Evolutionary conservation across 2,329 filamentous ascomycete genomes (phyloP).

Genomic region (Xylariaceae sp.): DNA sequence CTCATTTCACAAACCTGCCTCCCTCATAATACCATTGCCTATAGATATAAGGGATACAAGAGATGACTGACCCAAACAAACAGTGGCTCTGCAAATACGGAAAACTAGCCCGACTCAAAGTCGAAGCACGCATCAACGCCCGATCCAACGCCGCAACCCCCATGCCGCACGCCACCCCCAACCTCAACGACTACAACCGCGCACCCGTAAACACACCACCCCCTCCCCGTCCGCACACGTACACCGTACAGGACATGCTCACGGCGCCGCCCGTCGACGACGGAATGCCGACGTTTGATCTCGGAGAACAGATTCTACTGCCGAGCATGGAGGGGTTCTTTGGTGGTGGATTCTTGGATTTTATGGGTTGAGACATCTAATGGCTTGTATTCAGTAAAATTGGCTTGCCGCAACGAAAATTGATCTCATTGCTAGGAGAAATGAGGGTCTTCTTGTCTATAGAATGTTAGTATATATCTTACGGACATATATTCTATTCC

Average conservation of each 20-base stretch:
- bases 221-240: background rate
- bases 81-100: constrained; percentile 31
- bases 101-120: constrained; percentile 27
- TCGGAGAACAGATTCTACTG: constrained; percentile 26
- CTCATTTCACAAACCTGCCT: background rate
- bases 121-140: constrained; percentile 26
- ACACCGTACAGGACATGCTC: constrained; percentile 11
- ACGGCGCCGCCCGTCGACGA: constrained; percentile 15
- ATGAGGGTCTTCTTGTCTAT: too few relatives aligned
- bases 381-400: too few relatives aligned
- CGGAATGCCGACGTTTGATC: constrained; percentile 18
- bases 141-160: background rate
- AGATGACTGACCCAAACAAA: background rate
- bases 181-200: background rate
- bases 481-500: too few relatives aligned
- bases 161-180: background rate
- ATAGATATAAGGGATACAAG: background rate
- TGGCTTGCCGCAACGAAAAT: too few relatives aligned
- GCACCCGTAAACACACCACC: background rate
- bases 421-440: too few relatives aligned
- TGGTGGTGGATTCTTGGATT: constrained; percentile 31
- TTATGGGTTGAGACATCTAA: constrained; percentile 20
- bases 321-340: constrained; percentile 34
- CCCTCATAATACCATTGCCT: background rate
- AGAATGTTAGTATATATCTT: too few relatives aligned